Evolutionary conservation across 495 filamentous ascomycete species (phyloP).

Genomic region (Neurospora sp.): DNA sequence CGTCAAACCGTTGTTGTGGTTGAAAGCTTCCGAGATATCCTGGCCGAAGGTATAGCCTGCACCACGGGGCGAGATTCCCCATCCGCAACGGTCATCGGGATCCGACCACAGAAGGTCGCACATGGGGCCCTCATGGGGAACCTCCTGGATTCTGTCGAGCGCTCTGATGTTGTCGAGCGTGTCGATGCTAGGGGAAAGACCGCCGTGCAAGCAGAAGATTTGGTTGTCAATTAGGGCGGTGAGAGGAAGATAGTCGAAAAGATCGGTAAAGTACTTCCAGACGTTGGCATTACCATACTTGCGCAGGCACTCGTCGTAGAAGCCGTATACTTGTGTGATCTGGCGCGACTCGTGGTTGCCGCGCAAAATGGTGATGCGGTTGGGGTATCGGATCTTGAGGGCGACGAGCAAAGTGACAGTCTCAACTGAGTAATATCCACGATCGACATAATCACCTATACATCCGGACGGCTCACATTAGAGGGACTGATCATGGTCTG

Average conservation of each 20-base stretch:
- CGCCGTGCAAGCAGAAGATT: conserved; percentile 95
- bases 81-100: conserved; percentile 95
- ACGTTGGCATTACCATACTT: conserved; percentile 99
- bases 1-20: conserved; percentile 98
- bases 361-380: conserved; percentile 92
- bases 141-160: conserved; percentile 94
- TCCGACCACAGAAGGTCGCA: conserved; percentile 97
- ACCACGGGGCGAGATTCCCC: conserved; percentile 95
- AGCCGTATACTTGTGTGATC: conserved; percentile 96
- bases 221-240: conserved; percentile 66
- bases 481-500: not conserved
- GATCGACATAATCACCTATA: conserved; percentile 87
- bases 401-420: conserved; percentile 90
- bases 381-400: conserved; percentile 91
- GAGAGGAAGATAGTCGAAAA: conserved; percentile 97
- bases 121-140: conserved; percentile 97
- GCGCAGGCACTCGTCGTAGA: conserved; percentile 94
- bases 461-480: not conserved
- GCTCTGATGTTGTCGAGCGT: conserved; percentile 96
- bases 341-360: conserved; percentile 96
- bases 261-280: conserved; percentile 99
- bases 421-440: conserved; percentile 95
- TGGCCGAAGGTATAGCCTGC: conserved; percentile 98
- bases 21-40: conserved; percentile 98
- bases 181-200: conserved; percentile 91